Conservation (phyloP, 176 grass and related monocot genomes). For the Raddia guianensis region DNA sequence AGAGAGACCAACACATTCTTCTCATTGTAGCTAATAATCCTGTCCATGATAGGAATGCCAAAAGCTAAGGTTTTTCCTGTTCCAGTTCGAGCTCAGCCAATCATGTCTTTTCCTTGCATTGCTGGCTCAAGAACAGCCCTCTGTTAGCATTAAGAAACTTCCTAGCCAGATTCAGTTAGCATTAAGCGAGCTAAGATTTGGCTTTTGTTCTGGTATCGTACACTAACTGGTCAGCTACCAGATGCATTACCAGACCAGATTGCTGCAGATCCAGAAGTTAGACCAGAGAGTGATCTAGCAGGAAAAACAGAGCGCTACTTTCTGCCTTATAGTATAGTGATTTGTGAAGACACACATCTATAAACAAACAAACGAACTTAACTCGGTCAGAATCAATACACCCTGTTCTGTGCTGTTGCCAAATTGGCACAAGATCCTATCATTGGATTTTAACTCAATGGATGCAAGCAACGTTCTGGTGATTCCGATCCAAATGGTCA, state of each 20-base stretch:
- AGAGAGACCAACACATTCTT: conserved; percentile 79
- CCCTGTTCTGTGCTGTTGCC: background rate
- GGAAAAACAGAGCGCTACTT: background rate
- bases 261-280: too few species aligned
- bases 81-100: conserved; percentile 84
- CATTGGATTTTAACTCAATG: background rate
- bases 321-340: background rate
- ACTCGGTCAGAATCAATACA: background rate
- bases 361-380: background rate
- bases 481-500: background rate
- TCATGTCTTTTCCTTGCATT: conserved; percentile 97
- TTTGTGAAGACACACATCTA: background rate
- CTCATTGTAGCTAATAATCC: conserved; percentile 72
- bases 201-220: too few species aligned
- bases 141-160: conserved; percentile 37
- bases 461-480: background rate
- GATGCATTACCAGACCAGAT: too few species aligned
- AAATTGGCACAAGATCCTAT: conserved; percentile 2
- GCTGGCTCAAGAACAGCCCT: conserved; percentile 93
- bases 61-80: conserved; percentile 97
- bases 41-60: conserved; percentile 96
- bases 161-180: too few species aligned
- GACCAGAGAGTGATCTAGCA: background rate
- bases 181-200: too few species aligned
- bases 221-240: too few species aligned